Conservation (phyloP, 1,139 yeast genomes). For the Zygosaccharomyces pseudobailii region DNA sequence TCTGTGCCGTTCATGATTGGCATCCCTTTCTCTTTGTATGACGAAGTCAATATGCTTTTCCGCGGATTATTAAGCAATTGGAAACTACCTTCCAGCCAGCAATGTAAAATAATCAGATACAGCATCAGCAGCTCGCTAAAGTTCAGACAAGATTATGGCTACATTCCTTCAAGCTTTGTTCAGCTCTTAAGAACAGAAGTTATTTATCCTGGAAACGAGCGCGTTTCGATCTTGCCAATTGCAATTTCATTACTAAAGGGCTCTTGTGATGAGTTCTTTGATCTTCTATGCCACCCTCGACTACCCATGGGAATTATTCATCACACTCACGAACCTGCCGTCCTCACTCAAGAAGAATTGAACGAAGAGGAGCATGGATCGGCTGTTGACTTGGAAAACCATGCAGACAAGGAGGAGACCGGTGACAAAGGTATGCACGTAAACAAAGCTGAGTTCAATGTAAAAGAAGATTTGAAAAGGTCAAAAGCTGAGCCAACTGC, state of each 20-base stretch:
- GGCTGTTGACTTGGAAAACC: conserved; percentile 22
- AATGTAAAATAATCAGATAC: conserved; percentile 57
- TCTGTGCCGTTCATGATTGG: conserved; percentile 50
- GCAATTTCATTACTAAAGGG: conserved; percentile 43
- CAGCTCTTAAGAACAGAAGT: conserved; percentile 49
- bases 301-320: conserved; percentile 59
- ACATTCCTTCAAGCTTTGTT: conserved; percentile 33
- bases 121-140: conserved; percentile 37
- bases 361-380: conserved; percentile 9
- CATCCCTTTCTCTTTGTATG: conserved; percentile 39
- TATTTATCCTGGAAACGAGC: conserved; percentile 58
- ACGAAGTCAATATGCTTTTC: conserved; percentile 47
- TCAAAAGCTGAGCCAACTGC: background rate
- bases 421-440: conserved; percentile 4
- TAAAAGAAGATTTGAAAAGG: background rate
- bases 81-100: conserved; percentile 56
- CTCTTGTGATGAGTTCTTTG: conserved; percentile 41
- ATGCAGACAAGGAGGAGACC: conserved; percentile 29
- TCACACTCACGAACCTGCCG: conserved; percentile 27
- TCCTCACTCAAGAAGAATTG: conserved; percentile 17
- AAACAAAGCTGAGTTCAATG: too few species aligned
- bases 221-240: conserved; percentile 64
- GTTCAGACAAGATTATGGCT: conserved; percentile 25
- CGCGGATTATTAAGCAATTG: conserved; percentile 45
- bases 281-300: conserved; percentile 68